Evolutionary conservation across 2,329 filamentous ascomycete genomes (phyloP).

Genomic region (Cladosporium sp.): DNA sequence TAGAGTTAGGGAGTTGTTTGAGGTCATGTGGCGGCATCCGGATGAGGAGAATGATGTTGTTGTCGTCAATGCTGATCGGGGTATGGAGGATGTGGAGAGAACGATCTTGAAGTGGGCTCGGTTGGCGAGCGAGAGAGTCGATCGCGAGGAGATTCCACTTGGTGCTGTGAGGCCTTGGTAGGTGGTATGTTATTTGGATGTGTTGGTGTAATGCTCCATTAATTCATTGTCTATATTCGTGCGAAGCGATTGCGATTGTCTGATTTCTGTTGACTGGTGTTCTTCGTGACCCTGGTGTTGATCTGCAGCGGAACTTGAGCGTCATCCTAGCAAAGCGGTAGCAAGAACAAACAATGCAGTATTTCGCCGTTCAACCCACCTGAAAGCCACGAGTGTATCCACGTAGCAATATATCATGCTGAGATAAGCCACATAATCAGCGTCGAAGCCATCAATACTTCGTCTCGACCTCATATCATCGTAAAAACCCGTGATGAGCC

Average conservation of each 20-base stretch:
- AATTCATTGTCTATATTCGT: background rate
- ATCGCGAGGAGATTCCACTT: slow-evolving; percentile 19
- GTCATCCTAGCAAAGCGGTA: background rate
- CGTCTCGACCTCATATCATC: background rate
- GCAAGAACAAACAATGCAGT: background rate
- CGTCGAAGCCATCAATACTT: background rate
- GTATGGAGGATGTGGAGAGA: slow-evolving; percentile 53
- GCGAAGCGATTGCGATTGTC: background rate
- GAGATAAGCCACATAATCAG: background rate
- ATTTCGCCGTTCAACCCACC: background rate
- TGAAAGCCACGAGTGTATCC: background rate
- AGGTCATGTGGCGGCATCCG: slow-evolving; percentile 45
- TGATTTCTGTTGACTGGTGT: background rate
- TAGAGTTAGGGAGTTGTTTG: slow-evolving; percentile 74
- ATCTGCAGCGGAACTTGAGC: background rate
- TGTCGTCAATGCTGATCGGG: slow-evolving; percentile 55
- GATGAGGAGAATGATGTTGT: slow-evolving; percentile 55
- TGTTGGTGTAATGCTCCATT: background rate
- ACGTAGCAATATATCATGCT: background rate
- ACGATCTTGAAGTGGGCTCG: slow-evolving; percentile 33
- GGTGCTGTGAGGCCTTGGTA: slow-evolving; percentile 17
- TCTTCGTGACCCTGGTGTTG: background rate
- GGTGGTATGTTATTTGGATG: background rate
- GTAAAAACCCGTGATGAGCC: background rate
- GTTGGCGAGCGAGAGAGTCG: slow-evolving; percentile 17